These are phyloP conservation scores for Amanita phalloides DNA, from an alignment of 768 basidiomycete species.

Conservation along the genomic window DNA sequence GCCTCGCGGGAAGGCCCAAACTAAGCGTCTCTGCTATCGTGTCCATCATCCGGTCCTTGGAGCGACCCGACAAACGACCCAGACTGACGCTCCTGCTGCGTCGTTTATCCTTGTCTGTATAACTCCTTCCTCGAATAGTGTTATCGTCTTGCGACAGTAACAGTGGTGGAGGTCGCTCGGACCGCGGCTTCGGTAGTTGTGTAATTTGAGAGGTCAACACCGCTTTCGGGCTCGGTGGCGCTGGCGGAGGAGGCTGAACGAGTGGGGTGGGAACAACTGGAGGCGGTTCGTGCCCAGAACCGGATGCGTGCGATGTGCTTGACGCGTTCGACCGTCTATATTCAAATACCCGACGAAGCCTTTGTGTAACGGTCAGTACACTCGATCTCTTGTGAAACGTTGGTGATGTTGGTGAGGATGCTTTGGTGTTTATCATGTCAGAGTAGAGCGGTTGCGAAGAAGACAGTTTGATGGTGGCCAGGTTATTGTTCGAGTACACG, in stretches of 20 bases:
- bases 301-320: neutral
- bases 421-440: neutral
- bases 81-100: slow-evolving; percentile 3
- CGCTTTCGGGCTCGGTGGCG: neutral
- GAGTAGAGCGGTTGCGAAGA: slow-evolving; percentile 4
- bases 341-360: slow-evolving; percentile 2
- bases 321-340: neutral
- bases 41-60: neutral
- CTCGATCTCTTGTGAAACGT: neutral
- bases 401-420: neutral
- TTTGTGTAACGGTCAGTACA: neutral
- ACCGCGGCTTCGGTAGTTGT: neutral
- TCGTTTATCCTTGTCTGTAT: neutral
- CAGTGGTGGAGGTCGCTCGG: neutral
- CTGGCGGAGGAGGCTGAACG: neutral
- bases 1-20: neutral
- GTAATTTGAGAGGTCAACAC: neutral
- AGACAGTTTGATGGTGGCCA: slow-evolving; percentile 1
- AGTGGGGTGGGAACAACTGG: neutral
- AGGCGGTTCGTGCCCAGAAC: neutral
- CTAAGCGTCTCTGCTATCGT: neutral
- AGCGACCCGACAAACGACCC: neutral
- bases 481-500: slow-evolving; percentile 2
- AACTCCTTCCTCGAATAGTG: neutral
- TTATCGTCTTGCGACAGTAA: neutral